These are phyloP conservation scores for Gynandropsis gynandra DNA, from an alignment of 345 rosid species.

Conservation along the genomic window DNA sequence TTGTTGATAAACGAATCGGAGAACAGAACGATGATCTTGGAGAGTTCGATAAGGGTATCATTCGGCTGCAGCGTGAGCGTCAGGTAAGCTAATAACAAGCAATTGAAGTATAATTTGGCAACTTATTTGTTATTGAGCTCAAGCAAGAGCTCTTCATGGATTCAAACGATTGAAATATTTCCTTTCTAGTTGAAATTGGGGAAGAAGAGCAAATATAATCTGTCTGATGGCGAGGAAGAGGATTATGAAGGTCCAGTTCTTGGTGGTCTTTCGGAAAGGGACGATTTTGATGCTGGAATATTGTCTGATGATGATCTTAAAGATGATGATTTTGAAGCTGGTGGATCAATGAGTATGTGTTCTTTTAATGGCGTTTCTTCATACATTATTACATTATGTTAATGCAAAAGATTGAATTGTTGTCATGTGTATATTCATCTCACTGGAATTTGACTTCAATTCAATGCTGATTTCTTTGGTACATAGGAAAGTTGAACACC, in stretches of 20 bases:
- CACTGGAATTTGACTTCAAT: neutral
- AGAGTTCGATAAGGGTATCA: conserved; percentile 72
- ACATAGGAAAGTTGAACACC: conserved; percentile 27
- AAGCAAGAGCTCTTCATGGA: neutral
- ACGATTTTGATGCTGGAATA: conserved; percentile 72
- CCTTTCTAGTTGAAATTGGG: conserved; percentile 40
- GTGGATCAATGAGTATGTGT: conserved; percentile 34
- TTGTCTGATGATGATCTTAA: conserved; percentile 51
- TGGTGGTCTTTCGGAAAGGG: conserved; percentile 39
- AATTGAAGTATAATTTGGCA: neutral
- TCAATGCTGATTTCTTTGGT: conserved; percentile 1
- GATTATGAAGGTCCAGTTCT: conserved; percentile 39
- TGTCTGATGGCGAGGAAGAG: conserved; percentile 88
- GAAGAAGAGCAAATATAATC: conserved; percentile 67
- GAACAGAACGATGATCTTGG: conserved; percentile 60
- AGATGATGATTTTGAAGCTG: conserved; percentile 32
- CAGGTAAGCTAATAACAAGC: conserved; percentile 37
- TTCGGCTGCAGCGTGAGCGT: conserved; percentile 76
- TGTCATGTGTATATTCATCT: neutral
- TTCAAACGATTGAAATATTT: neutral
- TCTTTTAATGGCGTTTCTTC: neutral
- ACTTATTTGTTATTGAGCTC: neutral
- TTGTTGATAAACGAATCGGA: conserved; percentile 81
- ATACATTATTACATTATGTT: neutral
- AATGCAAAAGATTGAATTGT: neutral